Evolutionary conservation across 169 alveolate genomes (phyloP), one percentile per base, ranked within the genome.

Genomic region (Eimeria brunetti): DNA sequence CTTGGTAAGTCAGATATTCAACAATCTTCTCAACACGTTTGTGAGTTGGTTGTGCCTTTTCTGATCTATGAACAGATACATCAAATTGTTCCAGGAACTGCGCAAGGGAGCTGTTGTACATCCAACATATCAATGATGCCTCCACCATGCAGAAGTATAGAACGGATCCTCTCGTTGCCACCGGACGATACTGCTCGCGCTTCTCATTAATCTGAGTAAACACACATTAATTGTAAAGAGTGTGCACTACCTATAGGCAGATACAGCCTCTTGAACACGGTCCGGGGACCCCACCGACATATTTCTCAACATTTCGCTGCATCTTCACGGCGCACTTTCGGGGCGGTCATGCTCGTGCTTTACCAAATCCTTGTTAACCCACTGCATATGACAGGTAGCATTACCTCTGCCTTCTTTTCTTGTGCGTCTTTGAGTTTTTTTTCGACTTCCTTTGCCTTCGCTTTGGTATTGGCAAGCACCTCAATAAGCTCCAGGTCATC

Each of bases 11-110:
- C 53, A 98, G 96, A 94, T 96, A 96, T 62, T 94, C 96, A 18
- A 97, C 98, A 49, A 98, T 98, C 93, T 97, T 98, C 89, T 98
- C 98, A 30, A 98, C 99, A 94, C 99, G 97, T 96, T 99, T 99
- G 51, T 98, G 98, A 30, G 99, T 98, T 51, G 98, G 99, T 97
- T 98, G 98, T 24, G 98, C 98, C 96, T 98, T 98, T 94, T 98
- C 99, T n/a, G 99, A 98, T 76, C 97, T 96, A 91, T 98, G 98
- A 38, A 98, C 98, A 16, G 99, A 97, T 95, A 97, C 96, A 94
- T 98, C 99, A 97, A 99, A 98, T 94, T 98, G 98, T 64, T 99
- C 99, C 64, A 99, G 97, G 97, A 99, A 99, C 97, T 99, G 99
- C 92, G 97, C 98, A 78, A 99, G 98, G 49, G 99, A 98, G 76